These are phyloP conservation scores for Kwoniella mangroviensis DNA, from an alignment of 768 basidiomycete species.

Conservation along the genomic window DNA sequence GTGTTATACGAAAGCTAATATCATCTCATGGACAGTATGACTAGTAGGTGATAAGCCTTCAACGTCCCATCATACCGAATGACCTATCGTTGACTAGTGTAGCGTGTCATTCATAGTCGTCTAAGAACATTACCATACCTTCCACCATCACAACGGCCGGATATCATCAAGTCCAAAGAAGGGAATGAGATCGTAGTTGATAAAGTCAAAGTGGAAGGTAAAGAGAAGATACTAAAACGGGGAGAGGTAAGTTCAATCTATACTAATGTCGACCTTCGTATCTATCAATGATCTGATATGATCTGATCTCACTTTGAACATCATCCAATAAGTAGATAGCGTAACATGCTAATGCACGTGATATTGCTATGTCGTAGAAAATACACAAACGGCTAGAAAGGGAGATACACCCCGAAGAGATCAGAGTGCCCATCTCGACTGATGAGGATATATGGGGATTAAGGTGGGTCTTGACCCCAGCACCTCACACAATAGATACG, in stretches of 20 bases:
- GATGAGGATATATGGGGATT: slow-evolving; percentile 78
- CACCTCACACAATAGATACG: neutral
- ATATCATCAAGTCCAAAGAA: slow-evolving; percentile 43
- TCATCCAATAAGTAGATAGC: no score
- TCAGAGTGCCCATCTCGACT: slow-evolving; percentile 63
- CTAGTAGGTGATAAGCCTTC: neutral
- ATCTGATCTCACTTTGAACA: no score
- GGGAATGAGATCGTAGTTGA: slow-evolving; percentile 56
- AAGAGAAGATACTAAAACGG: slow-evolving; percentile 55
- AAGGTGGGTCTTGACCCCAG: slow-evolving; percentile 61
- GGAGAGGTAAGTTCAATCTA: slow-evolving; percentile 46
- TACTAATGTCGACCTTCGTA: no score
- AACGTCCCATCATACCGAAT: neutral
- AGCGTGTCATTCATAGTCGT: slow-evolving; percentile 32
- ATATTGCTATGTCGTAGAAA: slow-evolving; percentile 59
- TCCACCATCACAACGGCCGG: slow-evolving; percentile 50
- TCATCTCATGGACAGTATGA: slow-evolving; percentile 1
- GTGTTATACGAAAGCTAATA: no score
- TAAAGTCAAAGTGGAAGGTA: slow-evolving; percentile 51
- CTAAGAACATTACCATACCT: slow-evolving; percentile 54
- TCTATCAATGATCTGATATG: no score
- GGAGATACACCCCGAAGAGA: slow-evolving; percentile 68
- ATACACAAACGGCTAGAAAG: slow-evolving; percentile 79
- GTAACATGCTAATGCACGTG: neutral
- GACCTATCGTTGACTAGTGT: no score